phyloP scores from a whole-genome alignment of 2,329 filamentous ascomycete genomes.

The Ascochyta koolunga region DNA sequence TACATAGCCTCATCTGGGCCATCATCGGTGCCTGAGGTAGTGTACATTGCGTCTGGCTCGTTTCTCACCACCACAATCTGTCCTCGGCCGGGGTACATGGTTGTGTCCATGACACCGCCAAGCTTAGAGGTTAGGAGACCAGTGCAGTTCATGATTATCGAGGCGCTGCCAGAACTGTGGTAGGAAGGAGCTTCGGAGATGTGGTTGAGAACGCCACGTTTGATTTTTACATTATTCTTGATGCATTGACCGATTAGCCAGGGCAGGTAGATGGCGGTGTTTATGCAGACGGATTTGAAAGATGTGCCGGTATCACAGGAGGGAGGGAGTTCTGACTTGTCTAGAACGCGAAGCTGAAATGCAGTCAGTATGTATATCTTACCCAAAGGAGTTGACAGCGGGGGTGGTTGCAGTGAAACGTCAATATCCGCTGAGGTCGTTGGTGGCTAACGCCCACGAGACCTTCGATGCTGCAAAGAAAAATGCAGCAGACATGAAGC shows the following conservation, averaged over 20 bases:
- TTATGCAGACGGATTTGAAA: slow-evolving; percentile 90
- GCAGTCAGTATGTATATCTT: slow-evolving; percentile 6
- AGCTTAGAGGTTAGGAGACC: slow-evolving; percentile 77
- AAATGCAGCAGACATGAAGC: too few relatives aligned
- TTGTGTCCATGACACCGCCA: slow-evolving; percentile 78
- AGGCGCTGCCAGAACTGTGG: slow-evolving; percentile 62
- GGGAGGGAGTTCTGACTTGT: slow-evolving; percentile 60
- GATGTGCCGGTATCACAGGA: slow-evolving; percentile 74
- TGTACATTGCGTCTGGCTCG: slow-evolving; percentile 72
- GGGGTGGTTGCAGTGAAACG: too few relatives aligned
- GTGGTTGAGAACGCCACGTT: slow-evolving; percentile 61
- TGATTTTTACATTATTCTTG: slow-evolving; percentile 69
- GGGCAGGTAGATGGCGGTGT: slow-evolving; percentile 84
- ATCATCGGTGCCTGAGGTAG: slow-evolving; percentile 75
- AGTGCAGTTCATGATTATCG: slow-evolving; percentile 83
- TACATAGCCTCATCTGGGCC: slow-evolving; percentile 75
- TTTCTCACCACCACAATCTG: slow-evolving; percentile 87
- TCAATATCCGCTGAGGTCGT: not conserved
- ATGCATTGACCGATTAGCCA: slow-evolving; percentile 84
- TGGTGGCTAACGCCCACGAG: not conserved
- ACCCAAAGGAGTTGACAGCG: not conserved
- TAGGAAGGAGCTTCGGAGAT: slow-evolving; percentile 72
- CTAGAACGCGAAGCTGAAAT: slow-evolving; percentile 65
- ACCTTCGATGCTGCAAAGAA: too few relatives aligned
- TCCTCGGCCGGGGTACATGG: slow-evolving; percentile 76